Base-by-base conservation (phyloP, 176 grass and related monocot genomes). In the Juncus inflexus region DNA sequence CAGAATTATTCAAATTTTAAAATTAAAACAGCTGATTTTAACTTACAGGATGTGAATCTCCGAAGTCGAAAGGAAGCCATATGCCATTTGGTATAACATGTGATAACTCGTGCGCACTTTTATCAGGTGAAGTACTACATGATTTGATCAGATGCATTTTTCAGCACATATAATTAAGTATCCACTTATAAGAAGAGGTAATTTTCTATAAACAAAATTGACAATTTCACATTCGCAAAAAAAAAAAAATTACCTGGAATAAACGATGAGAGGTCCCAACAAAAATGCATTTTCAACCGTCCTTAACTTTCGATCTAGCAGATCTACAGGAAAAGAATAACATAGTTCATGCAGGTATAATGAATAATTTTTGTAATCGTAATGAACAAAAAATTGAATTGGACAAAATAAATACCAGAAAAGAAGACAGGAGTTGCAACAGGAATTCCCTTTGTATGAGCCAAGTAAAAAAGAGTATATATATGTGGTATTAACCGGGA, bases 261-360 rank as follows among this genome's bases (percentile, higher is more conserved):
- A 94, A 28, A 89, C 61, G 69, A 94, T 63, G 65, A 94, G 78
- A 50, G 89, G 76, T 64, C 89, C 85, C 35, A 94, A 65, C 9
- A 94, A 76, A 85, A 94, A 94, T 12, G 89, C 81, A 83, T 80
- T 89, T 65, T 94, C 89, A 56, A 94, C 65, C 58, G 78, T 82
- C 36, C 85, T 94, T 76, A 94, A 77, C 47, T 72, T 63, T 57
- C 74, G 65, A 65, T 89, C 85, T 74, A 69, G 76, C 50, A 78
- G 52, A 15, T 89, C 89, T 94, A 76, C 47, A 78, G 69, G 71
- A 73, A 28, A 13, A 79, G 15, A 12, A 47, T 9, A 64, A 57
- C n/a, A 36, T 74, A 36, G 6, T 62, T 47, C 43, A 47, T 47
- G 43, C 4, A 47, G 43, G 43, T 47, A 47, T 6, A 47, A 2